These are phyloP conservation scores for Dipodascus geniculatus DNA, from an alignment of 805 yeast genomes.

Conservation along the genomic window DNA sequence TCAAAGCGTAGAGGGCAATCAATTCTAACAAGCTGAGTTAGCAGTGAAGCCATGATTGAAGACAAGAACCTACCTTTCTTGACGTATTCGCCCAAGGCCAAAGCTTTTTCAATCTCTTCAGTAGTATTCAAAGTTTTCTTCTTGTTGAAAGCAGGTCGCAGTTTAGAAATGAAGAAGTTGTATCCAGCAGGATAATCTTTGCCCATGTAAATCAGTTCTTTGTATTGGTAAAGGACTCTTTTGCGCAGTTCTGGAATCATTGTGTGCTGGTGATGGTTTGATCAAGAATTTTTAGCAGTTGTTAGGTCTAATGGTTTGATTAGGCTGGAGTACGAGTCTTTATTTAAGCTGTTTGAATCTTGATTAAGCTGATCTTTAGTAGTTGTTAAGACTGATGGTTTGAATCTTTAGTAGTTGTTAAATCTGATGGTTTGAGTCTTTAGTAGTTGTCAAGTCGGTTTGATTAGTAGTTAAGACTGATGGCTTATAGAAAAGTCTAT, in stretches of 20 bases:
- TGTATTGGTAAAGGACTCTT: slow-evolving; percentile 24
- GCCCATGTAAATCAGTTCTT: slow-evolving; percentile 29
- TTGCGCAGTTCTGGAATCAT: slow-evolving; percentile 1
- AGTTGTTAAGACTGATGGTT: too few relatives aligned
- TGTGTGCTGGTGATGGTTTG: neutral
- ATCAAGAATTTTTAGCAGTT: neutral
- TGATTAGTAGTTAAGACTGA: too few relatives aligned
- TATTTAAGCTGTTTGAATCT: too few relatives aligned
- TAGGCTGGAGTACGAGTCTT: too few relatives aligned
- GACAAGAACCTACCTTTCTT: slow-evolving; percentile 21
- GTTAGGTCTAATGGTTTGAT: too few relatives aligned
- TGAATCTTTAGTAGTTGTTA: too few relatives aligned
- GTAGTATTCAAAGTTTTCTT: slow-evolving; percentile 16
- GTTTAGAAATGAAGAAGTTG: slow-evolving; percentile 17
- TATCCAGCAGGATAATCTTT: slow-evolving; percentile 29
- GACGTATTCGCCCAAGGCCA: slow-evolving; percentile 27
- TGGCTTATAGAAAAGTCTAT: neutral
- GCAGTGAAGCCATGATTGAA: neutral
- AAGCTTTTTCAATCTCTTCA: slow-evolving; percentile 21
- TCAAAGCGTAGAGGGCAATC: slow-evolving; percentile 25
- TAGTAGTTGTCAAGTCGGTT: too few relatives aligned
- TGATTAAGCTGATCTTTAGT: too few relatives aligned
- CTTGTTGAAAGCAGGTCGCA: slow-evolving; percentile 23
- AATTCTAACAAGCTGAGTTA: slow-evolving; percentile 13
- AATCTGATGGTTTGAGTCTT: neutral